Conservation (phyloP, 768 basidiomycete species). For the Mrakia gelida region DNA sequence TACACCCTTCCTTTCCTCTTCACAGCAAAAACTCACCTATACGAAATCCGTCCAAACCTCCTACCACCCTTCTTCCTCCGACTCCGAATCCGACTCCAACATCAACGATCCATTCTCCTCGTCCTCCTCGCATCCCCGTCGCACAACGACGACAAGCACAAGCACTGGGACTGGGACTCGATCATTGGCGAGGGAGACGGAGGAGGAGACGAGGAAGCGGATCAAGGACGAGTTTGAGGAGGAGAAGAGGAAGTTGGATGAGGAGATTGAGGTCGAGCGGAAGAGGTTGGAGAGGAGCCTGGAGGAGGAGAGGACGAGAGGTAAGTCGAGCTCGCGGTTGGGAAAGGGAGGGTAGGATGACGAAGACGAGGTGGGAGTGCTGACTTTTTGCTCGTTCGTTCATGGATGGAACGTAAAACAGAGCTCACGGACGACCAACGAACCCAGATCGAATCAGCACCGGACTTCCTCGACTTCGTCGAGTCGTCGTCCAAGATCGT, state of each 20-base stretch:
- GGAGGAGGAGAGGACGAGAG: conserved; percentile 32
- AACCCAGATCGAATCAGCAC: conserved; percentile 71
- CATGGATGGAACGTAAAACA: conserved; percentile 42
- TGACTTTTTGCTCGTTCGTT: too few species aligned
- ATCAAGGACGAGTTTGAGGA: conserved; percentile 65
- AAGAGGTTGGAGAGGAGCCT: conserved; percentile 79
- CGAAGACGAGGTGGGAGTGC: too few species aligned
- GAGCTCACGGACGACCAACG: conserved; percentile 86
- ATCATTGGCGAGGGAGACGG: conserved; percentile 47
- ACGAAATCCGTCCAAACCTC: conserved; percentile 44
- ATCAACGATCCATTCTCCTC: conserved; percentile 45
- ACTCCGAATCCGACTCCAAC: conserved; percentile 49
- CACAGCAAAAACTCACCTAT: conserved; percentile 39
- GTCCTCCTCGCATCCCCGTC: not conserved
- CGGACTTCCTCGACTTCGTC: conserved; percentile 89
- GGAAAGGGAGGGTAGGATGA: too few species aligned
- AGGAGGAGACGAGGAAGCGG: conserved; percentile 71
- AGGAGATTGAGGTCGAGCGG: conserved; percentile 74
- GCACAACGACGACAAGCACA: conserved; percentile 31
- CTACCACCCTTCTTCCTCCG: conserved; percentile 36
- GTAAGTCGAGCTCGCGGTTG: conserved; percentile 14
- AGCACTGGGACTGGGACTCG: conserved; percentile 38
- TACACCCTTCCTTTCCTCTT: too few species aligned
- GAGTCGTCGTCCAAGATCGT: conserved; percentile 92
- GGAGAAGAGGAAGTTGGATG: conserved; percentile 58